Evolutionary conservation across 108 stramenopile genomes (phyloP).

Genomic region (Nannochloropsis salina): DNA sequence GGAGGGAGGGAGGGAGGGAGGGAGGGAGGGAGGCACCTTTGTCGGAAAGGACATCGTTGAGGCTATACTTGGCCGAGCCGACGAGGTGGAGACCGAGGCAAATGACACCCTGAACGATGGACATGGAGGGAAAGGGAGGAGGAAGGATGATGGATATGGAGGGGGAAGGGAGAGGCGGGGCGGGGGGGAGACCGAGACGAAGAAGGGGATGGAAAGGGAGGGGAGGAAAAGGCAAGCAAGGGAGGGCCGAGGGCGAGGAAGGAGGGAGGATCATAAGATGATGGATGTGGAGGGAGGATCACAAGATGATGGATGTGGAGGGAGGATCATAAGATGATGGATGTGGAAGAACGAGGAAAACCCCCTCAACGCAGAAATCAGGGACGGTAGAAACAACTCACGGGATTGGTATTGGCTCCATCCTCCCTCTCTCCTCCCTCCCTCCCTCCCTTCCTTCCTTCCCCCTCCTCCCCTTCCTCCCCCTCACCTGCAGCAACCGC

Average conservation of each 20-base stretch:
- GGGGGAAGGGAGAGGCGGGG: too few species aligned
- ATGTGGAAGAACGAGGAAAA: too few species aligned
- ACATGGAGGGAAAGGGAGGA: neutral
- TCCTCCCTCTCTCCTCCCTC: too few species aligned
- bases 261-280: too few species aligned
- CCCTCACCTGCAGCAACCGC: neutral
- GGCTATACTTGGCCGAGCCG: neutral
- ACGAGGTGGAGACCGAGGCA: neutral
- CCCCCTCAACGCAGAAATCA: too few species aligned
- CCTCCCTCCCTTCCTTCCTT: conserved; percentile 10
- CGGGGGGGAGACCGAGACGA: neutral
- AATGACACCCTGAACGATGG: neutral
- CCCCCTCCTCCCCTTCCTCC: conserved; percentile 11
- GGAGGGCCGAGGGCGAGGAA: neutral
- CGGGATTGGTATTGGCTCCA: too few species aligned
- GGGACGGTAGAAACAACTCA: too few species aligned
- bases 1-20: neutral
- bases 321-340: too few species aligned
- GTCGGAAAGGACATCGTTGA: neutral
- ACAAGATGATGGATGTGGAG: too few species aligned
- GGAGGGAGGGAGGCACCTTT: neutral
- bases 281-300: too few species aligned
- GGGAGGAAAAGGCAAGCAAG: neutral
- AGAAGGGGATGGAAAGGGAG: neutral
- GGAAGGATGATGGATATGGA: neutral